Evolutionary conservation across 768 basidiomycete genomes (phyloP).

Genomic region (Phallus indusiatus): DNA sequence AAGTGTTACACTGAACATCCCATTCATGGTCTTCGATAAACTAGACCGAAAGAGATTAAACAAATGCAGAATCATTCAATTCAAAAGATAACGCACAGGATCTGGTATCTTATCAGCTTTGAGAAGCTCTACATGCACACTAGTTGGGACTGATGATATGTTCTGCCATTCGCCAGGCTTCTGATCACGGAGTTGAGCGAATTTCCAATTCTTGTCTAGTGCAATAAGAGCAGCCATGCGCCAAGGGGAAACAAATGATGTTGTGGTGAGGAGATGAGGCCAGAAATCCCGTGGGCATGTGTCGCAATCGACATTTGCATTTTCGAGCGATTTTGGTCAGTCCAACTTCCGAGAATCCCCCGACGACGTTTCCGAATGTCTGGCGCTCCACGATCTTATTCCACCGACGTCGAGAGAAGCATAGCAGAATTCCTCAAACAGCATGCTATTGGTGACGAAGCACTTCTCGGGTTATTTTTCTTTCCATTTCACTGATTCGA

Average conservation of each 20-base stretch:
- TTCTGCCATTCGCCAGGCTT: conserved; percentile 52
- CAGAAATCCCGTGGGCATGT: too few species aligned
- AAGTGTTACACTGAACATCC: conserved; percentile 71
- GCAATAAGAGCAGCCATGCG: conserved; percentile 18
- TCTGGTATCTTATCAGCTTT: conserved; percentile 68
- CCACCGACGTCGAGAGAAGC: neutral
- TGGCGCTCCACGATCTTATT: neutral
- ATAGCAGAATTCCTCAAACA: too few species aligned
- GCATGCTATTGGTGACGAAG: too few species aligned
- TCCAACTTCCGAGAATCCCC: neutral
- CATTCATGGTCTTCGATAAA: conserved; percentile 75
- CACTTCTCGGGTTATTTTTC: too few species aligned
- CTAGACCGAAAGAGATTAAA: conserved; percentile 26
- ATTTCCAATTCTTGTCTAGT: conserved; percentile 47
- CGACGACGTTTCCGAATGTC: neutral
- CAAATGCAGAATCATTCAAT: neutral
- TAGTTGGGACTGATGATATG: conserved; percentile 65
- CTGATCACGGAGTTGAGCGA: conserved; percentile 55
- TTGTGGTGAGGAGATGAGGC: too few species aligned
- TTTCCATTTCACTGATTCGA: too few species aligned
- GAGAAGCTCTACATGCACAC: conserved; percentile 79
- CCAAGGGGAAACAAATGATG: too few species aligned
- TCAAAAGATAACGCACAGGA: conserved; percentile 42
- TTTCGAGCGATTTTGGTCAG: neutral
- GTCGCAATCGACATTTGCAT: too few species aligned